Evolutionary conservation across 1,139 yeast species (phyloP), one percentile per base, ranked within the genome.

Genomic region (Geotrichum reessii): DNA sequence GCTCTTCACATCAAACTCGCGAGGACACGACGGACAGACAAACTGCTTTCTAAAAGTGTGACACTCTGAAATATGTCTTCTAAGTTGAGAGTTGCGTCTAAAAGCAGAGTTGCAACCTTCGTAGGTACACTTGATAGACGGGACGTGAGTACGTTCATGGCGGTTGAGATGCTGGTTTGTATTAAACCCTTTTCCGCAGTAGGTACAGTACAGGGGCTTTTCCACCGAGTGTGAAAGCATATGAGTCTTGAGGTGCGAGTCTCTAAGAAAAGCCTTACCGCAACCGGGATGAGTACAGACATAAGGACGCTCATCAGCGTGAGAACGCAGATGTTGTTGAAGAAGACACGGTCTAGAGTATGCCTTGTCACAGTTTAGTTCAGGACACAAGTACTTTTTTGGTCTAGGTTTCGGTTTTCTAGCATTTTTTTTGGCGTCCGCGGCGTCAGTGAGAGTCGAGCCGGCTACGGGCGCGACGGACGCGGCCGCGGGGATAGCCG

Each of bases 141-240:
- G 85, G 4, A 84, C 81, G 71, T 91, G 97, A 12, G 95, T 85
- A 27, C 81, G 76, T 63, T 78, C 92, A 70, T 93, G 99, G 59
- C 97, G 78, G 64, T 81, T 82, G 63, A 91, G 75, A 69, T 92
- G 98, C 73, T 93, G 99, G 54, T 73, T 73, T 0, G 96, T 81
- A 62, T 86, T 86, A 59, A 89, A 87, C 1, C 97, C 96, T 70
- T 90, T 90, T 1, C 86, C 86, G 71, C 99, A 93, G 0, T 79
- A 73, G 0, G 83, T 73, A 67, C 99, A 93, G 58, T 78, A 81
- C 67, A 80, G 85, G 0, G 97, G 97, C 66, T 87, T 88, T 17
- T 78, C 81, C 1, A 76, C 78, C 5, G 81, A 75, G 42, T 74
- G 76, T 14, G 91, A 82, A 28, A 87, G 72, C 63, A 78, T 63